Percentiles rank a stretch among this genome's conserved stretches.
phyloP scores from a whole-genome alignment of 73 alveolate species.

The Urostyla sp. region DNA sequence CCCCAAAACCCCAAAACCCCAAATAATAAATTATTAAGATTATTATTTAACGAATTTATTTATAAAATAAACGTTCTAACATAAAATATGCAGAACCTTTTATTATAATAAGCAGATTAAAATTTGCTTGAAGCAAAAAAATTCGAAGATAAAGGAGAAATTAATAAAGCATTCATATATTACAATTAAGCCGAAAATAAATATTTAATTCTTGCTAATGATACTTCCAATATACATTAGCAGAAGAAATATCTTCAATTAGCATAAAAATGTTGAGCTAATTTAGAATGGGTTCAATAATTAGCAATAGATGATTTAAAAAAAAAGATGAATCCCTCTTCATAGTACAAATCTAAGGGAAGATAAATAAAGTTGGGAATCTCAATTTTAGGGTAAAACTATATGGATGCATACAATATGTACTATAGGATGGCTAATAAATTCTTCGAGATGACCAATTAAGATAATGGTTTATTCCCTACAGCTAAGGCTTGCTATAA shows the following conservation, averaged over 20 bases:
- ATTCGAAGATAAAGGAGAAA: neutral
- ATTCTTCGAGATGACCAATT: constrained; percentile 3
- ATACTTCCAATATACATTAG: neutral
- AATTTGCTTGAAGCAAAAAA: too few relatives aligned
- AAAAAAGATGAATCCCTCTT: neutral
- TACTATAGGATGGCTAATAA: constrained; percentile 49
- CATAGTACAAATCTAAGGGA: neutral
- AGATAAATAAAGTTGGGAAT: neutral
- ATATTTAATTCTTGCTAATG: constrained; percentile 10
- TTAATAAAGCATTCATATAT: neutral
- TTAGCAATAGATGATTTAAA: neutral
- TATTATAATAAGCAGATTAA: too few relatives aligned
- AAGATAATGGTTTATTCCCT: constrained; percentile 27
- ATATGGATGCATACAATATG: constrained; percentile 32
- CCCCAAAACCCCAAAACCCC: too few relatives aligned
- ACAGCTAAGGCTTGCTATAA: constrained; percentile 54
- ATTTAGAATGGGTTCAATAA: constrained; percentile 7
- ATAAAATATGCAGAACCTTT: too few relatives aligned
- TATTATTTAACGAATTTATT: too few relatives aligned
- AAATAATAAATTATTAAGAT: too few relatives aligned
- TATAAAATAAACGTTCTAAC: too few relatives aligned
- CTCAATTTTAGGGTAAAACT: constrained; percentile 8
- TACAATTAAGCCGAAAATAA: constrained; percentile 53
- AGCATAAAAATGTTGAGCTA: neutral
- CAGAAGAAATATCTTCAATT: neutral